Conservation (phyloP, 768 basidiomycete genomes). For the Lepiota brunneoincarnata region DNA sequence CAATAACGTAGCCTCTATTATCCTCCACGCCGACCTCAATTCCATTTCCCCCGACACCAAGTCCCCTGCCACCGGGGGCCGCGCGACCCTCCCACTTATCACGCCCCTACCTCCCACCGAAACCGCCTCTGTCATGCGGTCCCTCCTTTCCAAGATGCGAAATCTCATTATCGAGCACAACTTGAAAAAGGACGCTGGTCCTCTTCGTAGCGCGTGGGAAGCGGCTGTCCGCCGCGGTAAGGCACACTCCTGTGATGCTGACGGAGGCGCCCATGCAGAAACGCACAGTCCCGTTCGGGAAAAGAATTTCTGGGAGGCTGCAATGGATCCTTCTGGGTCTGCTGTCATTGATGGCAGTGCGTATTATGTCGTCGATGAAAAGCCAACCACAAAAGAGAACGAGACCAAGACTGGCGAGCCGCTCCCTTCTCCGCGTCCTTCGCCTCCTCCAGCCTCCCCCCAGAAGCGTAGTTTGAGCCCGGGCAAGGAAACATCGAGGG, state of each 20-base stretch:
- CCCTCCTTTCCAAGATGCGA: conserved; percentile 58
- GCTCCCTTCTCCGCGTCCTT: conserved; percentile 8
- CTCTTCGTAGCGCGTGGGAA: conserved; percentile 55
- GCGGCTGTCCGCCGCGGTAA: conserved; percentile 27
- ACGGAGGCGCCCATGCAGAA: no score
- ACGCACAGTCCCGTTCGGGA: neutral
- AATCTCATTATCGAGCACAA: conserved; percentile 62
- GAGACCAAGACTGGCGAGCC: neutral
- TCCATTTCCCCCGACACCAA: conserved; percentile 40
- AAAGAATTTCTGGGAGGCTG: conserved; percentile 19
- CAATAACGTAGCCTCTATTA: conserved; percentile 39
- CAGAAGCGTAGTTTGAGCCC: no score
- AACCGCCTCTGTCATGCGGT: conserved; percentile 34
- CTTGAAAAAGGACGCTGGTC: conserved; percentile 55
- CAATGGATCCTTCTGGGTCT: neutral
- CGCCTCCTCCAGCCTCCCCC: conserved; percentile 5
- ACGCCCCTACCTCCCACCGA: conserved; percentile 27
- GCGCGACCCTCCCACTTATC: conserved; percentile 36
- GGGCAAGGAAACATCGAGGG: no score
- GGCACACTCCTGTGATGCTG: conserved; percentile 2
- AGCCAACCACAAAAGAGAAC: neutral
- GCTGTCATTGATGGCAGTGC: conserved; percentile 5
- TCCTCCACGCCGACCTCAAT: conserved; percentile 53
- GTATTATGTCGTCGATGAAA: conserved; percentile 9
- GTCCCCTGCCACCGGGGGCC: conserved; percentile 17